Evolutionary conservation across 352 stramenopile genomes (phyloP).

Genomic region (Pythium myriotylum): DNA sequence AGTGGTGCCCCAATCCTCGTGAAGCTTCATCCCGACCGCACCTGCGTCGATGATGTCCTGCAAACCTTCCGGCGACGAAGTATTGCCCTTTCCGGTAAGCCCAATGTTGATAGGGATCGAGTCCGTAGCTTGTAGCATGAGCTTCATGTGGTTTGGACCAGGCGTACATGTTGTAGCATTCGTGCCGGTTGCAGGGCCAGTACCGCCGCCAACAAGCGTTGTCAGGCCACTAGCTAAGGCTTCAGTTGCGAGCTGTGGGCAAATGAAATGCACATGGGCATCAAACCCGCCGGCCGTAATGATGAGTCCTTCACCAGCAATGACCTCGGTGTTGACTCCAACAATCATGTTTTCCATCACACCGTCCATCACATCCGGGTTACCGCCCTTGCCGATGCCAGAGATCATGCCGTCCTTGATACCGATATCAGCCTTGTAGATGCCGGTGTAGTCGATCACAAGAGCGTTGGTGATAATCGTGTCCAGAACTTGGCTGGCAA

Average conservation of each 20-base stretch:
- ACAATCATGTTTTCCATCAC: slow-evolving; percentile 89
- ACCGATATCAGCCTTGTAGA: slow-evolving; percentile 96
- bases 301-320: slow-evolving; percentile 96
- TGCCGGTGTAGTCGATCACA: slow-evolving; percentile 94
- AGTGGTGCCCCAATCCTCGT: slow-evolving; percentile 98
- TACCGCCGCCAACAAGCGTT: slow-evolving; percentile 91
- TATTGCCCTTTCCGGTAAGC: slow-evolving; percentile 97
- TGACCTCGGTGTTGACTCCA: slow-evolving; percentile 94
- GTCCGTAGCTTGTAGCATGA: slow-evolving; percentile 97
- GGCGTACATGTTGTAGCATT: slow-evolving; percentile 98
- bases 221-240: slow-evolving; percentile 93
- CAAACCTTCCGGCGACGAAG: slow-evolving; percentile 80
- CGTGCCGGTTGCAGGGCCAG: slow-evolving; percentile 91
- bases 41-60: slow-evolving; percentile 91
- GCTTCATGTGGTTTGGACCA: slow-evolving; percentile 92
- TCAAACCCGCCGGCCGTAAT: slow-evolving; percentile 96
- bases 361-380: slow-evolving; percentile 96
- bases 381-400: slow-evolving; percentile 96
- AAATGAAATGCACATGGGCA: slow-evolving; percentile 98
- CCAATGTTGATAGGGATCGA: slow-evolving; percentile 95
- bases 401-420: slow-evolving; percentile 94
- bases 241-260: slow-evolving; percentile 93
- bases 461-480: slow-evolving; percentile 97
- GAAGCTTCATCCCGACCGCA: slow-evolving; percentile 95
- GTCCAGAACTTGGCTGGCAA: slow-evolving; percentile 79